These are phyloP conservation scores for Kodamaea plutei DNA, from an alignment of 1,139 yeast genomes.

Conservation along the genomic window DNA sequence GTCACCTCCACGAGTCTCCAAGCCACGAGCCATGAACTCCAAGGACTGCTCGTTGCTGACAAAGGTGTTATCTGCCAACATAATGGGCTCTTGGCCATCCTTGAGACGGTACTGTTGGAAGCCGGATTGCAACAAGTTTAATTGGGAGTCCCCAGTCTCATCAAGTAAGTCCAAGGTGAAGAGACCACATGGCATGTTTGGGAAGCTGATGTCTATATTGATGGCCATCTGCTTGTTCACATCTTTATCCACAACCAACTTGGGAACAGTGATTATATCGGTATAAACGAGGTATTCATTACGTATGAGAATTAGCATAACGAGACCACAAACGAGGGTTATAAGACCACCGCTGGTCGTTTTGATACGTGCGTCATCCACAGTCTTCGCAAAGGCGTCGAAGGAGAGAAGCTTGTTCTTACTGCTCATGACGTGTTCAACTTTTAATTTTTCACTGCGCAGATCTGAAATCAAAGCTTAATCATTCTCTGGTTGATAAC, in stretches of 20 bases:
- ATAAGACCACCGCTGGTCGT: conserved; percentile 89
- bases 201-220: conserved; percentile 77
- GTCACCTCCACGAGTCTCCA: conserved; percentile 38
- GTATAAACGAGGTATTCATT: conserved; percentile 78
- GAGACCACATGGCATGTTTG: conserved; percentile 76
- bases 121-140: conserved; percentile 67
- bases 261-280: conserved; percentile 65
- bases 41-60: conserved; percentile 27
- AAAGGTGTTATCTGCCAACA: conserved; percentile 17
- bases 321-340: conserved; percentile 63
- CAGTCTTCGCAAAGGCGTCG: conserved; percentile 92
- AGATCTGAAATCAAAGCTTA: no score
- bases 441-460: neutral
- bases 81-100: conserved; percentile 2
- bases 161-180: conserved; percentile 56
- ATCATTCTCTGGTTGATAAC: neutral
- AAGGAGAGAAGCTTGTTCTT: conserved; percentile 54
- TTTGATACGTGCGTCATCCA: conserved; percentile 85
- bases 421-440: conserved; percentile 18
- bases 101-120: conserved; percentile 67
- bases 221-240: conserved; percentile 73
- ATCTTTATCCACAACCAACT: conserved; percentile 84
- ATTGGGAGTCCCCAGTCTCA: conserved; percentile 76
- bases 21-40: conserved; percentile 31
- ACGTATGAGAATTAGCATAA: conserved; percentile 59